These are phyloP conservation scores for Closterium sp. DNA, from an alignment of 139 green algal genomes.

Conservation along the genomic window DNA sequence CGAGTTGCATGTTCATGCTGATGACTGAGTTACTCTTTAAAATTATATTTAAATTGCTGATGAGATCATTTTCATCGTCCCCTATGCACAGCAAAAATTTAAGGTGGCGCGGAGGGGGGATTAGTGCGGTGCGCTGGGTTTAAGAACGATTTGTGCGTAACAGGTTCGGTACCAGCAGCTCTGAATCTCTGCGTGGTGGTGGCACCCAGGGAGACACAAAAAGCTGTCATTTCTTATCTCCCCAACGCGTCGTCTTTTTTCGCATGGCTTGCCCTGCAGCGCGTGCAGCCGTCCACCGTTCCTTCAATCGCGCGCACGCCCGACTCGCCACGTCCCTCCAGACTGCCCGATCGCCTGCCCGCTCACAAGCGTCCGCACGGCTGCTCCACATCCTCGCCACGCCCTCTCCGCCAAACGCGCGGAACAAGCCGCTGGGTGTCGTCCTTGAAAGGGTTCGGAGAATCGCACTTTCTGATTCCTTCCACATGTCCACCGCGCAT, in stretches of 20 bases:
- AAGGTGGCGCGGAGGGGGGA: too few species aligned
- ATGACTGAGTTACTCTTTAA: too few species aligned
- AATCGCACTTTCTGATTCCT: neutral
- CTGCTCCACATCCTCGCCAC: neutral
- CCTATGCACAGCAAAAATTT: too few species aligned
- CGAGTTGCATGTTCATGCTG: too few species aligned
- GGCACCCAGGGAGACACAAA: too few species aligned
- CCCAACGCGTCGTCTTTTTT: neutral
- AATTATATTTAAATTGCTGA: too few species aligned
- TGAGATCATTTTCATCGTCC: too few species aligned
- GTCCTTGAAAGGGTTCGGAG: neutral
- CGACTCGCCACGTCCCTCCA: neutral
- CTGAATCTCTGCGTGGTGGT: too few species aligned
- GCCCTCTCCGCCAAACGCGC: neutral
- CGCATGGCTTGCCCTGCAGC: neutral
- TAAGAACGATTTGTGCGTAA: too few species aligned
- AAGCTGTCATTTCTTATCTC: too few species aligned
- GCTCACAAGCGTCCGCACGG: neutral
- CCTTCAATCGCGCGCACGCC: neutral
- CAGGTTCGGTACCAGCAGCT: too few species aligned
- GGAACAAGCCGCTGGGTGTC: neutral
- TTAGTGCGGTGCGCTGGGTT: too few species aligned
- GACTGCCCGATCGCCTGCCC: neutral
- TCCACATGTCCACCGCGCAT: neutral
- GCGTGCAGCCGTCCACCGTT: neutral